A percentile compares a stretch with the other conserved stretches of the same genome.
Evolutionary conservation across 208 protist species (phyloP).

Genomic region (Leishmania major): DNA sequence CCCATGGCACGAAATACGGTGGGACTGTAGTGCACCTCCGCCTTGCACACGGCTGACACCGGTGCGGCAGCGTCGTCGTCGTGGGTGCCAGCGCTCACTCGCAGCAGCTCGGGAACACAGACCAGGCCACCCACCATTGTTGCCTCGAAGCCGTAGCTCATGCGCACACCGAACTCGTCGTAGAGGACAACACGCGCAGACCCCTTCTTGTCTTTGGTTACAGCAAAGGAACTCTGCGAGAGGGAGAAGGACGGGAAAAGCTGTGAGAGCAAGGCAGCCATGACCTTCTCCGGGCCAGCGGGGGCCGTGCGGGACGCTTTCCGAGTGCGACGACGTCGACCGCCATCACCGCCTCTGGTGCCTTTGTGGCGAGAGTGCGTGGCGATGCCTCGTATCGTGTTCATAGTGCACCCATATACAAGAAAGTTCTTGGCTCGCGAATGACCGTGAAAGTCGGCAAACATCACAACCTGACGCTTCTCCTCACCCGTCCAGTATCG

Average conservation of each 20-base stretch:
- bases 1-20: conserved; percentile 31
- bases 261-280: conserved; percentile 63
- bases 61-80: not conserved
- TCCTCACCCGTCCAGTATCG: conserved; percentile 68
- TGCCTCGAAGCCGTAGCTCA: conserved; percentile 95
- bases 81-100: not conserved
- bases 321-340: conserved; percentile 4
- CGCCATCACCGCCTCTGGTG: not conserved
- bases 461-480: conserved; percentile 83
- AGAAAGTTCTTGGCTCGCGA: conserved; percentile 95
- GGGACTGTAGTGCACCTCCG: conserved; percentile 30
- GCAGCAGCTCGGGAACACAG: conserved; percentile 23
- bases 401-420: conserved; percentile 93
- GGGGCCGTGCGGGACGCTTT: conserved; percentile 15
- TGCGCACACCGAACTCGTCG: conserved; percentile 89
- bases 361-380: not conserved
- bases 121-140: conserved; percentile 88
- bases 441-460: conserved; percentile 96
- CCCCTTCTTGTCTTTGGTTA: conserved; percentile 87
- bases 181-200: conserved; percentile 93
- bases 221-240: conserved; percentile 80
- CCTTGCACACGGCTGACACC: not conserved
- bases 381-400: conserved; percentile 29
- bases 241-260: conserved; percentile 73
- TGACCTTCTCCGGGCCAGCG: conserved; percentile 69